phyloP scores from a whole-genome alignment of 2,329 filamentous ascomycete genomes.

The Furcasterigmium sp. region DNA sequence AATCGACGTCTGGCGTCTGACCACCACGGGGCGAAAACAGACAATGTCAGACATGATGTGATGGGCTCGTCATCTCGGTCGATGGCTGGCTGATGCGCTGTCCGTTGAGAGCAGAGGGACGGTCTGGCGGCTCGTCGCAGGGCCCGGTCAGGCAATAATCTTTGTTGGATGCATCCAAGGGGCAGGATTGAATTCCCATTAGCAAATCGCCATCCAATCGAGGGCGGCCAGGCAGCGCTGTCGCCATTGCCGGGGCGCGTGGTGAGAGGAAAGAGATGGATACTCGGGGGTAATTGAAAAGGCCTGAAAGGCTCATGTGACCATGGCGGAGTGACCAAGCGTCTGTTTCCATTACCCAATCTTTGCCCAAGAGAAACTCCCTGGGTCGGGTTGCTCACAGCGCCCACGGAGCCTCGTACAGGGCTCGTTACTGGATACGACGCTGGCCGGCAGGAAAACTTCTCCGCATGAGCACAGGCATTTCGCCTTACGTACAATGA shows the following conservation, averaged over 20 bases:
- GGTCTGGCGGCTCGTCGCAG: too few relatives aligned
- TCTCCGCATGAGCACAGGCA: too few relatives aligned
- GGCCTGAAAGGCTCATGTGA: constrained; percentile 24
- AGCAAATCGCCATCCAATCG: constrained; percentile 30
- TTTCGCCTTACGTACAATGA: constrained; percentile 1
- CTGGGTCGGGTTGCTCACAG: neutral
- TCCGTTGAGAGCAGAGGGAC: too few relatives aligned
- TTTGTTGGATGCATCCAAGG: too few relatives aligned
- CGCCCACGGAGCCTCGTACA: neutral
- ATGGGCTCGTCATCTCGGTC: constrained; percentile 3
- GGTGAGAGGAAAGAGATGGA: constrained; percentile 1
- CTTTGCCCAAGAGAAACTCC: constrained; percentile 14
- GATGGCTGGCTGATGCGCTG: too few relatives aligned
- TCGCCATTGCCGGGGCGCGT: constrained; percentile 1
- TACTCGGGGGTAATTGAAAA: constrained; percentile 1
- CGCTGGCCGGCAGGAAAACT: too few relatives aligned
- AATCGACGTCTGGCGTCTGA: too few relatives aligned
- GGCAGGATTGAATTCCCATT: constrained; percentile 23
- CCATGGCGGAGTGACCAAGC: constrained; percentile 29
- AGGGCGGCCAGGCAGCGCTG: constrained; percentile 2
- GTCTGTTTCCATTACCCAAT: constrained; percentile 48
- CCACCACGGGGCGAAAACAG: too few relatives aligned
- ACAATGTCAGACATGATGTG: constrained; percentile 7
- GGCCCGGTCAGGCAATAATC: too few relatives aligned
- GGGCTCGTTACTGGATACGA: constrained; percentile 4